These are phyloP conservation scores for Pleurotus tuoliensis DNA, from an alignment of 768 basidiomycete species.

Conservation along the genomic window DNA sequence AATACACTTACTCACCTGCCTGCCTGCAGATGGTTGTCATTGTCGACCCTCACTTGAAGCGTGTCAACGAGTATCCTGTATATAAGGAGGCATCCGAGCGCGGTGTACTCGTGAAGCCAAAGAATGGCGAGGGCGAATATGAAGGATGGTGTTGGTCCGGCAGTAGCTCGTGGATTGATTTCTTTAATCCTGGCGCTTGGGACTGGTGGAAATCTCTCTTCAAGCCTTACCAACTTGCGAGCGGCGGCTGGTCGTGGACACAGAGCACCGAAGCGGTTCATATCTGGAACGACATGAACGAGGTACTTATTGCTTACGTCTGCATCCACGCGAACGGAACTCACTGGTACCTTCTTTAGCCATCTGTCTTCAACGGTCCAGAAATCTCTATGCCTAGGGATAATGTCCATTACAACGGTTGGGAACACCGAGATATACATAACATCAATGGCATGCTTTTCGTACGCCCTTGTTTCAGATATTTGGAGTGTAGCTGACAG, in stretches of 20 bases:
- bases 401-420: conserved; percentile 83
- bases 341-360: conserved; percentile 38
- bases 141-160: conserved; percentile 99
- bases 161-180: conserved; percentile 94
- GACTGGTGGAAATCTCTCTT: conserved; percentile 89
- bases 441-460: conserved; percentile 97
- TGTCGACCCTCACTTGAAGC: conserved; percentile 94
- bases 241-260: conserved; percentile 69
- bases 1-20: neutral
- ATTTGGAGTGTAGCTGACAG: neutral
- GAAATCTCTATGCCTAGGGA: conserved; percentile 78
- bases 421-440: conserved; percentile 98
- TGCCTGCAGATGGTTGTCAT: conserved; percentile 91
- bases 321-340: neutral
- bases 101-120: conserved; percentile 78
- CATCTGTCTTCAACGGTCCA: conserved; percentile 97
- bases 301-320: conserved; percentile 42
- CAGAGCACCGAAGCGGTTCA: conserved; percentile 79
- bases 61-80: conserved; percentile 70
- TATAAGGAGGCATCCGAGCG: conserved; percentile 82
- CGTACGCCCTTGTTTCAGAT: conserved; percentile 37
- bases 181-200: conserved; percentile 90
- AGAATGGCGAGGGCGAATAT: conserved; percentile 78
- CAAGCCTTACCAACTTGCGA: conserved; percentile 48
- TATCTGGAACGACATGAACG: conserved; percentile 99